These are phyloP conservation scores for Aegilops sharonensis DNA, from an alignment of 176 grass and related monocot genomes.

Conservation along the genomic window DNA sequence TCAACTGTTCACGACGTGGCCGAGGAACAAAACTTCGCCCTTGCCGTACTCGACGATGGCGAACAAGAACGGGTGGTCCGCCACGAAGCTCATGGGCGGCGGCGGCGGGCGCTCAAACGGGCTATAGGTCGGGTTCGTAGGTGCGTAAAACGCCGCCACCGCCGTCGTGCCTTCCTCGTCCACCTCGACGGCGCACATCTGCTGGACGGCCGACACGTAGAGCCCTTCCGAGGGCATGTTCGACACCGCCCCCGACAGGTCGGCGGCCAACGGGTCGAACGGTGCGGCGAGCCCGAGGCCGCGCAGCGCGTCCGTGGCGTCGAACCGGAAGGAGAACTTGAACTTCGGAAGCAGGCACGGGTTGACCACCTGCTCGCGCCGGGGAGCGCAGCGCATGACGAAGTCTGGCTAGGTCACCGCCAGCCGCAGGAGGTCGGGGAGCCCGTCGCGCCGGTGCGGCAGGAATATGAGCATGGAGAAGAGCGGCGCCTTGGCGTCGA, in stretches of 20 bases:
- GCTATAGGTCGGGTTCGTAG: background rate
- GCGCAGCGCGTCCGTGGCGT: background rate
- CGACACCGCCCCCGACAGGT: conserved; percentile 28
- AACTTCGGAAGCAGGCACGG: conserved; percentile 28
- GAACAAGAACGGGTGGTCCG: conserved; percentile 35
- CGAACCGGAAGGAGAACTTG: conserved; percentile 1
- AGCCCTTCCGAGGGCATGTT: conserved; percentile 10
- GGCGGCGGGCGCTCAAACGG: background rate
- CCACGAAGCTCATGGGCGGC: conserved; percentile 25
- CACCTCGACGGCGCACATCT: conserved; percentile 31
- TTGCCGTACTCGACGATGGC: conserved; percentile 34
- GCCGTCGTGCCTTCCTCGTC: conserved; percentile 30
- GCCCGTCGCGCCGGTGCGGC: background rate
- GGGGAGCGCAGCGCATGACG: conserved; percentile 26
- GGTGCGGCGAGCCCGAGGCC: background rate
- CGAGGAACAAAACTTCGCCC: conserved; percentile 24
- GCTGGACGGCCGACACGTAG: conserved; percentile 7
- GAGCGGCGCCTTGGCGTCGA: background rate
- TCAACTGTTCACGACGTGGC: background rate
- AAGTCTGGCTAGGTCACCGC: conserved; percentile 17
- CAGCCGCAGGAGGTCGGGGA: conserved; percentile 16
- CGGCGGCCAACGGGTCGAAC: background rate
- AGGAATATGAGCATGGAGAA: conserved; percentile 43
- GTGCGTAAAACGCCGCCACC: background rate
- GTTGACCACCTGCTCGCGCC: background rate